These are phyloP conservation scores for Lithohypha guttulata DNA, from an alignment of 2,329 filamentous ascomycete species.

Conservation along the genomic window DNA sequence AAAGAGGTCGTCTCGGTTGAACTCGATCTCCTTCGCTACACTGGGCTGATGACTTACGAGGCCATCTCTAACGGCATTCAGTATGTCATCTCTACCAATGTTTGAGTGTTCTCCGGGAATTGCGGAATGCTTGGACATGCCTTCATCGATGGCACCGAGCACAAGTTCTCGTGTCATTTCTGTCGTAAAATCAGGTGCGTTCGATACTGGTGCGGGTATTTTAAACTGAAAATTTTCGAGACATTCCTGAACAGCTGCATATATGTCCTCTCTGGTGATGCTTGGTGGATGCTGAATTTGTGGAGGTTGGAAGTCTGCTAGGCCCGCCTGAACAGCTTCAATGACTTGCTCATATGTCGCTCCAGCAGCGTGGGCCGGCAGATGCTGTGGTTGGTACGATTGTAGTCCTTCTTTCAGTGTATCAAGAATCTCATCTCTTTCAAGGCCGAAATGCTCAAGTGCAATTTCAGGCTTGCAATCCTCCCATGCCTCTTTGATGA, in stretches of 20 bases:
- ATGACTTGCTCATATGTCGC: conserved; percentile 78
- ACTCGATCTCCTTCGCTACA: conserved; percentile 48
- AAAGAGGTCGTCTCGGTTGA: conserved; percentile 44
- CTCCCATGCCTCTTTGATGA: conserved; percentile 84
- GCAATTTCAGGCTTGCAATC: conserved; percentile 90
- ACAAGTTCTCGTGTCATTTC: conserved; percentile 45
- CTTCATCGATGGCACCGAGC: conserved; percentile 44
- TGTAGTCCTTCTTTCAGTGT: conserved; percentile 79
- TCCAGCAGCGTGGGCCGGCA: conserved; percentile 32
- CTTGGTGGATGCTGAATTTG: conserved; percentile 54
- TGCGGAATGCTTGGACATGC: conserved; percentile 20
- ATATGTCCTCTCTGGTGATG: conserved; percentile 70
- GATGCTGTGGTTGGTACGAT: conserved; percentile 48
- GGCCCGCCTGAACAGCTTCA: conserved; percentile 70
- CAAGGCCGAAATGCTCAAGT: conserved; percentile 77
- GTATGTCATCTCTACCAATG: conserved; percentile 43
- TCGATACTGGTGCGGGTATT: conserved; percentile 36
- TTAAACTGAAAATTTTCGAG: conserved; percentile 76
- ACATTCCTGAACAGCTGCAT: conserved; percentile 74
- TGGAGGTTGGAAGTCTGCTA: conserved; percentile 70
- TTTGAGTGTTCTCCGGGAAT: conserved; percentile 29
- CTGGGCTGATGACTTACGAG: conserved; percentile 39
- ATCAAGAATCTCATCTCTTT: conserved; percentile 78
- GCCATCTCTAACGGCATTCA: conserved; percentile 49
- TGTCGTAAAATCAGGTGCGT: conserved; percentile 8